Evolutionary conservation across 352 stramenopile genomes (phyloP).

Genomic region (Phytophthora meadii): DNA sequence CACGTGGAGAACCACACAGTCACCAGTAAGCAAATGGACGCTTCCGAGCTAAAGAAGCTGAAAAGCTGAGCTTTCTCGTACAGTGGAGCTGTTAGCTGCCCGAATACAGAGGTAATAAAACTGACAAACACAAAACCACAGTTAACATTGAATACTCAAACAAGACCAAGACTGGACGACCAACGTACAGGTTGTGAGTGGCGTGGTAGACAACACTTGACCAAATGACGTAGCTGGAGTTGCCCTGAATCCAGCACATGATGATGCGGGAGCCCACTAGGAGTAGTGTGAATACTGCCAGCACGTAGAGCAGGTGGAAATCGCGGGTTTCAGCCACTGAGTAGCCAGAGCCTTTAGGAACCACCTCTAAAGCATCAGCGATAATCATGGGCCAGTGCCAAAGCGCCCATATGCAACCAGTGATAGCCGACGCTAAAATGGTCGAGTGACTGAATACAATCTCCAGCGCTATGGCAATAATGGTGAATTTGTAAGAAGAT

Average conservation of each 20-base stretch:
- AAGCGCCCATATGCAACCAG: constrained; percentile 82
- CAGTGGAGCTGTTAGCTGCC: constrained; percentile 81
- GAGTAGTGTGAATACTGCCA: constrained; percentile 80
- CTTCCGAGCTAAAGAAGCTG: constrained; percentile 87
- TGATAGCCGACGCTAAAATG: constrained; percentile 88
- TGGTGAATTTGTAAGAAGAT: neutral
- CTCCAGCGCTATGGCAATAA: constrained; percentile 61
- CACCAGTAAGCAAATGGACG: constrained; percentile 81
- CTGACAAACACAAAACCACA: constrained; percentile 32
- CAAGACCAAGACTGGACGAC: neutral
- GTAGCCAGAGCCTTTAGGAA: constrained; percentile 80
- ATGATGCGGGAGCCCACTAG: constrained; percentile 88
- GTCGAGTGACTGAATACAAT: constrained; percentile 89
- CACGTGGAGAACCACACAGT: constrained; percentile 91
- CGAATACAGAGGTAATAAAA: constrained; percentile 90
- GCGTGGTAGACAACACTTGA: constrained; percentile 88
- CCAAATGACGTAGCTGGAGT: constrained; percentile 90
- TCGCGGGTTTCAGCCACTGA: constrained; percentile 77
- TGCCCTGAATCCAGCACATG: constrained; percentile 92
- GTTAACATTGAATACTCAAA: neutral
- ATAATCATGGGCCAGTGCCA: constrained; percentile 92
- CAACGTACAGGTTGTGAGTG: constrained; percentile 86
- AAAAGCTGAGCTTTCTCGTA: constrained; percentile 88
- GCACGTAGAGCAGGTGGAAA: constrained; percentile 84
- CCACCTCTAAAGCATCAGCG: constrained; percentile 76